Evolutionary conservation across 2,329 filamentous ascomycete species (phyloP).

Genomic region (Thielaviopsis ethacetica): DNA sequence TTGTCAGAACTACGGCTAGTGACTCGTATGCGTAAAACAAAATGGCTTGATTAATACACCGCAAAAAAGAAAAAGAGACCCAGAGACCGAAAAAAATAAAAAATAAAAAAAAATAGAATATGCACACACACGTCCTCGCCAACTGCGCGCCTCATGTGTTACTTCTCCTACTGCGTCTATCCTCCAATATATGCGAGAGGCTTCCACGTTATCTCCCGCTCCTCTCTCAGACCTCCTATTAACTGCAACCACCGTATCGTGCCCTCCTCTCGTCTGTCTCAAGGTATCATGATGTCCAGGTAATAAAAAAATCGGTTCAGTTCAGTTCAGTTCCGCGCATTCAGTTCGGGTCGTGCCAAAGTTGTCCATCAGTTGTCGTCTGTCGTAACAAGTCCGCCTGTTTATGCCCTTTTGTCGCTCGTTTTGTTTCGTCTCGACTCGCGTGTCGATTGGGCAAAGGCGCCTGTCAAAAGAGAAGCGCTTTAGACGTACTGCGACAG

Average conservation of each 20-base stretch:
- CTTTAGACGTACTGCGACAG: slow-evolving; percentile 76
- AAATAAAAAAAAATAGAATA: background rate
- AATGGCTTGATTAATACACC: background rate
- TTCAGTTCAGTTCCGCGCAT: background rate
- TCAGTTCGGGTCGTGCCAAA: background rate
- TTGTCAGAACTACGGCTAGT: too few relatives aligned
- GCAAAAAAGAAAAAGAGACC: background rate
- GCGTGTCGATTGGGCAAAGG: background rate
- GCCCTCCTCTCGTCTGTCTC: background rate
- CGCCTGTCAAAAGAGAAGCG: background rate
- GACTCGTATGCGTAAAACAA: background rate
- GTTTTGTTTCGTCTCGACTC: background rate
- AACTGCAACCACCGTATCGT: background rate
- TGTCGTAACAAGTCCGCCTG: background rate
- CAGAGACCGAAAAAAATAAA: too few relatives aligned
- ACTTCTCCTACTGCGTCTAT: background rate
- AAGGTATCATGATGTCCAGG: slow-evolving; percentile 6
- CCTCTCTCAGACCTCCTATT: background rate
- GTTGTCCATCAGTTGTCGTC: background rate
- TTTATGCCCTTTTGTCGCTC: background rate
- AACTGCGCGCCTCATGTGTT: background rate
- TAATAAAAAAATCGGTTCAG: background rate
- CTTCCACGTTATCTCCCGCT: background rate
- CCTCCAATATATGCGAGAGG: background rate
- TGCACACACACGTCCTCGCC: background rate